phyloP scores from a whole-genome alignment of 768 basidiomycete genomes.

The Boletus subparvulus region DNA sequence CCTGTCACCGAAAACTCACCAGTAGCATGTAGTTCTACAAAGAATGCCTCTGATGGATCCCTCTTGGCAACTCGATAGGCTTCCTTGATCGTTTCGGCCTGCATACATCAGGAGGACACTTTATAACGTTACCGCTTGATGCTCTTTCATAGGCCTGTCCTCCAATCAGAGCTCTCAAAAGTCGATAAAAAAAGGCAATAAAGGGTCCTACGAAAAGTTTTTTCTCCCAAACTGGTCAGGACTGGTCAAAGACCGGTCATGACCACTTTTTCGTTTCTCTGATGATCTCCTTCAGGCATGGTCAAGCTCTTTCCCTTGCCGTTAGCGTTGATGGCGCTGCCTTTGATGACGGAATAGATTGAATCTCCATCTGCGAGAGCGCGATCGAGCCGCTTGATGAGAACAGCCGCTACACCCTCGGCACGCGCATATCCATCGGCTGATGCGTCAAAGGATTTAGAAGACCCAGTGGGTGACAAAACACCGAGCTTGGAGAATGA shows the following conservation, averaged over 20 bases:
- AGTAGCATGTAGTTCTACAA: constrained; percentile 52
- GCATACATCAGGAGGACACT: constrained; percentile 11
- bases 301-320: constrained; percentile 37
- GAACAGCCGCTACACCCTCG: constrained; percentile 32
- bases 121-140: too few relatives aligned
- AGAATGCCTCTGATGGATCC: constrained; percentile 44
- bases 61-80: constrained; percentile 31
- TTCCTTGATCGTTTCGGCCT: constrained; percentile 33
- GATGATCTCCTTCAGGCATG: constrained; percentile 33
- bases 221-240: too few relatives aligned
- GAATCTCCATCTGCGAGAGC: constrained; percentile 32
- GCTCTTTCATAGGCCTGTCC: too few relatives aligned
- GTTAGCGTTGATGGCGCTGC: constrained; percentile 35
- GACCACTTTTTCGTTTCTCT: too few relatives aligned
- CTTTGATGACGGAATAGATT: constrained; percentile 32
- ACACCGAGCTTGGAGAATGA: constrained; percentile 31
- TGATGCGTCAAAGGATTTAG: constrained; percentile 32
- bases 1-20: constrained; percentile 19
- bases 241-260: too few relatives aligned
- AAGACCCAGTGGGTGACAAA: constrained; percentile 37
- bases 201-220: too few relatives aligned
- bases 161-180: too few relatives aligned
- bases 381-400: constrained; percentile 36
- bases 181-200: too few relatives aligned
- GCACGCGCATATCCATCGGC: constrained; percentile 35